phyloP scores from a whole-genome alignment of 352 stramenopile species.

The Albugo laibachii region DNA sequence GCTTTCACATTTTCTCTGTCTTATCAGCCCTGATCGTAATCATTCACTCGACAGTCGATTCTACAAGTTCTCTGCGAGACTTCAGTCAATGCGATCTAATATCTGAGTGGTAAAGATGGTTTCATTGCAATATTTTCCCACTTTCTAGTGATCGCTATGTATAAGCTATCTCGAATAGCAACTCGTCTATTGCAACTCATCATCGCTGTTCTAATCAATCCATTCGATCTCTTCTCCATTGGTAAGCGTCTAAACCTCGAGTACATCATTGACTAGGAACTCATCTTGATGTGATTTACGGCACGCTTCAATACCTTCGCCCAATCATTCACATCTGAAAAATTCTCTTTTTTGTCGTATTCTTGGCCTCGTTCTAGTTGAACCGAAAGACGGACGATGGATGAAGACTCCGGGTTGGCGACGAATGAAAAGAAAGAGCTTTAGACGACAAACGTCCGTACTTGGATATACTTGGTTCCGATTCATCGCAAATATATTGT shows the following conservation, averaged over 20 bases:
- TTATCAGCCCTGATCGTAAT: neutral
- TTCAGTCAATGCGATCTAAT: conserved; percentile 31
- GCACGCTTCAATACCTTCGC: conserved; percentile 83
- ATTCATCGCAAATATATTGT: no score
- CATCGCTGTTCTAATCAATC: conserved; percentile 66
- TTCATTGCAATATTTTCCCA: conserved; percentile 89
- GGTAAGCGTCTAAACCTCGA: conserved; percentile 25
- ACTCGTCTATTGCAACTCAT: conserved; percentile 86
- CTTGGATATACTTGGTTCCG: no score
- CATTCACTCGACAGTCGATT: conserved; percentile 13
- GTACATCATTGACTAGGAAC: neutral
- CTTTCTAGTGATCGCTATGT: conserved; percentile 74
- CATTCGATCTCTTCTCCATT: conserved; percentile 55
- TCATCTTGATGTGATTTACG: conserved; percentile 7
- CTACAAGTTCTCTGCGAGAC: conserved; percentile 73
- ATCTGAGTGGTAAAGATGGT: conserved; percentile 61
- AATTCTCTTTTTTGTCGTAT: conserved; percentile 94
- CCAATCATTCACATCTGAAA: conserved; percentile 71
- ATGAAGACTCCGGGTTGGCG: conserved; percentile 83
- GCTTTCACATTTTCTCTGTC: no score
- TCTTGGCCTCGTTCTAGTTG: conserved; percentile 88
- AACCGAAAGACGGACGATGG: conserved; percentile 86
- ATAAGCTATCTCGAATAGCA: conserved; percentile 81
- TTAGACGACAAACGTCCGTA: no score
- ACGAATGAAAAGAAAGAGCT: no score